Percentiles rank a stretch among this genome's conserved stretches.
Evolutionary conservation across 331 rosid genomes (phyloP).

Genomic region (Rosa hybrid): DNA sequence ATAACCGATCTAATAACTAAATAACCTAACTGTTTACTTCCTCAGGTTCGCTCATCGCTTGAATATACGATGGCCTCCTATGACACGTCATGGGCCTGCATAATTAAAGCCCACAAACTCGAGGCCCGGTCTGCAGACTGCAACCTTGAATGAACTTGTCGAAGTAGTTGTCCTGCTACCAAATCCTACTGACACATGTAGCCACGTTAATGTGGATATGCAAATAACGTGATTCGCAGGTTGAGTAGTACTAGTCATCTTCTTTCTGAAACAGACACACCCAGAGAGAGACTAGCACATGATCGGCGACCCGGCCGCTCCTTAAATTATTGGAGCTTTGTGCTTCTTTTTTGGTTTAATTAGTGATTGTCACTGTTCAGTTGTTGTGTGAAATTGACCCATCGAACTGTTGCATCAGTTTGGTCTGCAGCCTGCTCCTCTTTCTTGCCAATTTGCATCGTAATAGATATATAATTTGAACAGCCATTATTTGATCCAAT

Average conservation of each 20-base stretch:
- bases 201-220: neutral
- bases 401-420: neutral
- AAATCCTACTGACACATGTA: neutral
- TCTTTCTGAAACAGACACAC: neutral
- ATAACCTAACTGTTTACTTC: too few relatives aligned
- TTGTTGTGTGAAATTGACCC: neutral
- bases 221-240: neutral
- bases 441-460: neutral
- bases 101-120: too few relatives aligned
- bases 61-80: too few relatives aligned
- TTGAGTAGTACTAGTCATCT: neutral
- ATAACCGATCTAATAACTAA: too few relatives aligned
- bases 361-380: neutral
- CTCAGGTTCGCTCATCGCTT: too few relatives aligned
- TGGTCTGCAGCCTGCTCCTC: neutral
- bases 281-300: neutral
- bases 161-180: neutral
- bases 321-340: constrained; percentile 16
- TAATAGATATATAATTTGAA: neutral
- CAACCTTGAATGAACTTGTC: neutral
- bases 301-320: constrained; percentile 10
- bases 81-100: too few relatives aligned
- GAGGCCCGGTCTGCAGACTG: neutral
- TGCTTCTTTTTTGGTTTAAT: neutral
- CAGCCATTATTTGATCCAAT: neutral